Evolutionary conservation across 2,329 filamentous ascomycete genomes (phyloP).

Genomic region (Cladophialophora carrionii): DNA sequence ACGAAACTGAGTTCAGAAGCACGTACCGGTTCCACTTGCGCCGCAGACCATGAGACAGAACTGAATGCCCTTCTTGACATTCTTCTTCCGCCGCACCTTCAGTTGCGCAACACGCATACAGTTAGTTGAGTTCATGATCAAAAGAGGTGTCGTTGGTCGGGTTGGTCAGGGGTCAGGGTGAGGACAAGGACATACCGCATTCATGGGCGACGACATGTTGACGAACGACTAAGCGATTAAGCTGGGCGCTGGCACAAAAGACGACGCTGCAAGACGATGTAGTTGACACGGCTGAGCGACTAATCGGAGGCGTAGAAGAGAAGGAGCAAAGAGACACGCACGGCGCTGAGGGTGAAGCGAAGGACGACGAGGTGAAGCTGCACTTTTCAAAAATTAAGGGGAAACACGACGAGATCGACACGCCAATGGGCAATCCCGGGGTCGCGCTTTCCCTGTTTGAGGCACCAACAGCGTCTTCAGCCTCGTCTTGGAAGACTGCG

Average conservation of each 20-base stretch:
- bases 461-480: slow-evolving; percentile 8
- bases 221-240: slow-evolving; percentile 8
- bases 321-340: slow-evolving; percentile 14
- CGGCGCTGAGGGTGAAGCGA: slow-evolving; percentile 2
- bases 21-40: slow-evolving; percentile 91
- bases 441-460: slow-evolving; percentile 33
- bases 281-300: slow-evolving; percentile 13
- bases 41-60: slow-evolving; percentile 99
- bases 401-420: slow-evolving; percentile 18
- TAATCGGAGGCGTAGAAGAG: slow-evolving; percentile 18
- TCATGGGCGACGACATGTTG: slow-evolving; percentile 38
- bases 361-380: slow-evolving; percentile 7
- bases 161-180: slow-evolving; percentile 6
- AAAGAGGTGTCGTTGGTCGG: background rate
- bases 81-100: slow-evolving; percentile 99
- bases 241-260: slow-evolving; percentile 12
- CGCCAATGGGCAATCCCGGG: slow-evolving; percentile 25
- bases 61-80: slow-evolving; percentile 99
- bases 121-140: slow-evolving; percentile 31
- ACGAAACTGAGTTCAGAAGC: slow-evolving; percentile 15
- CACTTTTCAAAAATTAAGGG: slow-evolving; percentile 32
- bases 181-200: slow-evolving; percentile 34
- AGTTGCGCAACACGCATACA: slow-evolving; percentile 58
- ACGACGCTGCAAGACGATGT: slow-evolving; percentile 2
- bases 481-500: background rate